phyloP scores from a whole-genome alignment of 2,329 filamentous ascomycete species.

The Chrysosporium keratinophilum region DNA sequence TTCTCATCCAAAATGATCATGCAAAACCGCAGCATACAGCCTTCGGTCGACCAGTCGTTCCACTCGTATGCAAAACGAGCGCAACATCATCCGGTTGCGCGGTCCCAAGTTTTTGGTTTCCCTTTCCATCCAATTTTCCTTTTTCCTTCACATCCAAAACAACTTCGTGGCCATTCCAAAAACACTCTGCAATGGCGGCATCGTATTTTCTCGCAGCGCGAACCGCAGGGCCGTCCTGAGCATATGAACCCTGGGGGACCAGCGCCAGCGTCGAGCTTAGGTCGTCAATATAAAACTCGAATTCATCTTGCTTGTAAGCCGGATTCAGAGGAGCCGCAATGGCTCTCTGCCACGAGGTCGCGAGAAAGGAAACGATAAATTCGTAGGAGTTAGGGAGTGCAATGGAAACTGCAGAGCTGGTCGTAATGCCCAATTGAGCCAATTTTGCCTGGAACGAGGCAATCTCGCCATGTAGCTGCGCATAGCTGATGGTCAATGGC shows the following conservation, averaged over 20 bases:
- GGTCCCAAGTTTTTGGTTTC: conserved; percentile 38
- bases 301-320: conserved; percentile 79
- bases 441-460: conserved; percentile 65
- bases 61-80: conserved; percentile 71
- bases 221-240: conserved; percentile 58
- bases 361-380: conserved; percentile 78
- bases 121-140: conserved; percentile 52
- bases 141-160: conserved; percentile 67
- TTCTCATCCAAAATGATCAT: not conserved
- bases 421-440: conserved; percentile 60
- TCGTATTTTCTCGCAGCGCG: conserved; percentile 68
- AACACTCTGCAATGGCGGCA: conserved; percentile 77
- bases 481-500: conserved; percentile 59
- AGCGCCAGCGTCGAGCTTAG: conserved; percentile 68
- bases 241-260: conserved; percentile 61
- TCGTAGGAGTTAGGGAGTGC: conserved; percentile 76
- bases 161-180: conserved; percentile 63
- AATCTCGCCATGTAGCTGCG: conserved; percentile 56
- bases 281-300: conserved; percentile 87
- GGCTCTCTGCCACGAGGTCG: conserved; percentile 71
- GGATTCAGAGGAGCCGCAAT: conserved; percentile 81
- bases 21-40: conserved; percentile 46
- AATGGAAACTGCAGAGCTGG: conserved; percentile 65
- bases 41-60: conserved; percentile 76
- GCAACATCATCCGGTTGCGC: conserved; percentile 69